Percentiles rank a stretch among this genome's conserved stretches.
Conservation (phyloP, 2,329 filamentous ascomycete species). For the Stachybotrys chartarum region DNA sequence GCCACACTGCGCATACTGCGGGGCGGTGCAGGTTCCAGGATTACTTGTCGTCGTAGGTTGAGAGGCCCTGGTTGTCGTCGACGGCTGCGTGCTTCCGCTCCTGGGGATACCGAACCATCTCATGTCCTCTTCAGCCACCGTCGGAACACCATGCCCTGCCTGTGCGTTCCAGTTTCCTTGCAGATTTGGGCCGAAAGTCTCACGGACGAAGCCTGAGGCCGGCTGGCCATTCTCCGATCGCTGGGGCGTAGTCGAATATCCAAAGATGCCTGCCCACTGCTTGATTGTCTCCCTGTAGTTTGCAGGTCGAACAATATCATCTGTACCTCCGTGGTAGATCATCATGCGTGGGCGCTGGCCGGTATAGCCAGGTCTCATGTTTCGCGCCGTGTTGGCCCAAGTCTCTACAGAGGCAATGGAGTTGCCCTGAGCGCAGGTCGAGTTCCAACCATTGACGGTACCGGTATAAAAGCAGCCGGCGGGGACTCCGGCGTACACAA, state of each 20-base stretch:
- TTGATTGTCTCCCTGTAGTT: conserved; percentile 53
- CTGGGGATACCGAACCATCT: conserved; percentile 14
- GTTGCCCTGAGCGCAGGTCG: conserved; percentile 40
- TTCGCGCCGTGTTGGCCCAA: conserved; percentile 39
- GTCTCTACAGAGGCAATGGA: conserved; percentile 32
- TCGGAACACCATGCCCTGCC: conserved; percentile 23
- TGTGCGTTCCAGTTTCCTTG: conserved; percentile 24
- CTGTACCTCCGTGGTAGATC: conserved; percentile 48
- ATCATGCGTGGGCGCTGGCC: conserved; percentile 47
- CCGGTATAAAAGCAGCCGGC: conserved; percentile 37
- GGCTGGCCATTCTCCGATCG: conserved; percentile 17
- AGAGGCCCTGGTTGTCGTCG: not conserved
- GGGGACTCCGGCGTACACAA: conserved; percentile 35
- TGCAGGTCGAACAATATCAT: conserved; percentile 40
- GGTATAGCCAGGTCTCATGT: conserved; percentile 41
- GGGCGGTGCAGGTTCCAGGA: not conserved
- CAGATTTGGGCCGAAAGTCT: conserved; percentile 22
- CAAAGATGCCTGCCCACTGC: conserved; percentile 46
- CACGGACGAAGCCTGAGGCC: conserved; percentile 20
- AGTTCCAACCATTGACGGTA: conserved; percentile 40
- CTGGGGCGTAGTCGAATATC: conserved; percentile 21
- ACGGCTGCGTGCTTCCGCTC: not conserved
- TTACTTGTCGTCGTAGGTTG: not conserved
- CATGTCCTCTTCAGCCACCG: conserved; percentile 18
- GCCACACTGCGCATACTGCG: not conserved